phyloP scores from a whole-genome alignment of 2,329 filamentous ascomycete genomes.

The Arthrinium puccinioides region DNA sequence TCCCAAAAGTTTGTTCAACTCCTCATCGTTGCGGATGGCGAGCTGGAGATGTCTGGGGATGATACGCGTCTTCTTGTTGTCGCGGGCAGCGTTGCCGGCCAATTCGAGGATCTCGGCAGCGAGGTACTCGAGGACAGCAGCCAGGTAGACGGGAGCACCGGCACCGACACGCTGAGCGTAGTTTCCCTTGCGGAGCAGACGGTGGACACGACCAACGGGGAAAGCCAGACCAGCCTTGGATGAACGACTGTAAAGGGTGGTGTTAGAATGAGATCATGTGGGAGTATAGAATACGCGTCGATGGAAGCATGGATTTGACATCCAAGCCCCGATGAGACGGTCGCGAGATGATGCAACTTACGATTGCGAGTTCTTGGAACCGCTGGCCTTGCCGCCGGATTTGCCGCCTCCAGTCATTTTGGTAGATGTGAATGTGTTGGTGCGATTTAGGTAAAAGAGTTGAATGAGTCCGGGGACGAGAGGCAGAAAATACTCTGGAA shows the following conservation, averaged over 20 bases:
- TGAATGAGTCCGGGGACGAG: constrained; percentile 8
- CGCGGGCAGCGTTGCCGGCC: constrained; percentile 95
- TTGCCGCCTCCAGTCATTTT: constrained; percentile 99
- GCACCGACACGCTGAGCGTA: constrained; percentile 99
- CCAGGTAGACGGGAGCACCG: constrained; percentile 93
- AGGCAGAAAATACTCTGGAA: constrained; percentile 10
- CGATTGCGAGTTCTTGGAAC: constrained; percentile 99
- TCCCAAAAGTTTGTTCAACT: constrained; percentile 96
- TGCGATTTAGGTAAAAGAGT: constrained; percentile 18
- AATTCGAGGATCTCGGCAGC: constrained; percentile 98
- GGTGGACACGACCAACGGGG: constrained; percentile 98
- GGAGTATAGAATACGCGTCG: constrained; percentile 31
- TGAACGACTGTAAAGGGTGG: constrained; percentile 62
- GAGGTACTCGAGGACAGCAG: constrained; percentile 95
- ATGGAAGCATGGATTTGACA: constrained; percentile 9
- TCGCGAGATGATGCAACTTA: constrained; percentile 46
- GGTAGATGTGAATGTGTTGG: constrained; percentile 40
- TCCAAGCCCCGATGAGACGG: constrained; percentile 4
- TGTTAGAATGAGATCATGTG: constrained; percentile 27
- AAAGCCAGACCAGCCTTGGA: constrained; percentile 99
- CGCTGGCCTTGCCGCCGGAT: constrained; percentile 98
- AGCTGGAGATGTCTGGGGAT: constrained; percentile 98
- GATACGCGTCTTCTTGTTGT: constrained; percentile 99
- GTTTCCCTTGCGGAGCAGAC: constrained; percentile 98
- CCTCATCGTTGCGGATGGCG: constrained; percentile 98